Conservation (phyloP, 2,329 filamentous ascomycete genomes). For the Alternaria sp. region DNA sequence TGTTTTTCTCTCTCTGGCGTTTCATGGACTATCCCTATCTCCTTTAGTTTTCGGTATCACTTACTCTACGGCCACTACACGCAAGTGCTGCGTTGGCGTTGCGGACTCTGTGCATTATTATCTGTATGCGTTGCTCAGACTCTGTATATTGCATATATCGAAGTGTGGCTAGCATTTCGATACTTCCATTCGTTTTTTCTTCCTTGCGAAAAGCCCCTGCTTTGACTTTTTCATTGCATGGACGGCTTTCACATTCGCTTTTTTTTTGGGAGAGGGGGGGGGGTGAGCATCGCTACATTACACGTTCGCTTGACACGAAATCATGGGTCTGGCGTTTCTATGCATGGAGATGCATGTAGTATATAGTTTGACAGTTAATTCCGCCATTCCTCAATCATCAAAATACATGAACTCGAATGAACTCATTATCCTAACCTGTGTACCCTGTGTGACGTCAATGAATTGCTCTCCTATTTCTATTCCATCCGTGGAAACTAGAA, state of each 20-base stretch:
- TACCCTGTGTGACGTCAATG: too few relatives aligned
- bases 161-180: not conserved
- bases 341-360: too few relatives aligned
- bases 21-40: slow-evolving; percentile 3
- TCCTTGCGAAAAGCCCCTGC: not conserved
- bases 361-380: too few relatives aligned
- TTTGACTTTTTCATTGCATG: not conserved
- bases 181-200: slow-evolving; percentile 1
- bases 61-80: slow-evolving; percentile 10
- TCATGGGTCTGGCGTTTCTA: too few relatives aligned
- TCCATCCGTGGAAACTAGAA: too few relatives aligned
- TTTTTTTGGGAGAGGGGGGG: too few relatives aligned
- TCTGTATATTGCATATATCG: slow-evolving; percentile 10
- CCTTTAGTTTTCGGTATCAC: not conserved
- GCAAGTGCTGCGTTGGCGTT: slow-evolving; percentile 23
- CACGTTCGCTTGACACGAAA: too few relatives aligned
- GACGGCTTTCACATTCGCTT: not conserved
- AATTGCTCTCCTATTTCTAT: too few relatives aligned
- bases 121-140: not conserved
- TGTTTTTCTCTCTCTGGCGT: slow-evolving; percentile 9
- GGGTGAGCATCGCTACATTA: too few relatives aligned
- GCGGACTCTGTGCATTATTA: not conserved
- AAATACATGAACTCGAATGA: too few relatives aligned
- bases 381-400: too few relatives aligned
- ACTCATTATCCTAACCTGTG: too few relatives aligned